These are phyloP conservation scores for Coemansia erecta DNA, from an alignment of 192 early-diverging fungal species.

Conservation along the genomic window DNA sequence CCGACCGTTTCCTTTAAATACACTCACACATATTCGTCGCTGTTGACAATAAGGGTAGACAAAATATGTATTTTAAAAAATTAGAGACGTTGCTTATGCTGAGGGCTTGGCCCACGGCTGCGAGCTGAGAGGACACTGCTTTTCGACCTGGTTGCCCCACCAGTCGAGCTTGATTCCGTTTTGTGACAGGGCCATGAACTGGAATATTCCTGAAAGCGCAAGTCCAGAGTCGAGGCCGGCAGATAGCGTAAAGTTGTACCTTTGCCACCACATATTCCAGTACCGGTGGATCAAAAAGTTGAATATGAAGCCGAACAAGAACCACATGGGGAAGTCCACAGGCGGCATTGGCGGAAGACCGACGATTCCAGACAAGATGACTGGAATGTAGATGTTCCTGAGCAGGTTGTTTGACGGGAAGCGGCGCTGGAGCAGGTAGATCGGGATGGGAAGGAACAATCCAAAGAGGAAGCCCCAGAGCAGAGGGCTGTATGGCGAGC, in stretches of 20 bases:
- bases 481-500: constrained; percentile 56
- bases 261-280: constrained; percentile 65
- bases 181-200: constrained; percentile 50
- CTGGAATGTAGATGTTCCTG: constrained; percentile 66
- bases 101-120: constrained; percentile 32
- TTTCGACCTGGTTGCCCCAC: constrained; percentile 55
- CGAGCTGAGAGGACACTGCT: constrained; percentile 43
- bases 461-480: constrained; percentile 65
- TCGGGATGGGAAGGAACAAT: constrained; percentile 66
- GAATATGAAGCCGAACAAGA: constrained; percentile 64
- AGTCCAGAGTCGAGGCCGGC: constrained; percentile 61
- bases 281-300: constrained; percentile 69
- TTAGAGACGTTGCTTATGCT: not conserved
- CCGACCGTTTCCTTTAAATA: no score
- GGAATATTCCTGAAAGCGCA: constrained; percentile 50
- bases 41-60: not conserved
- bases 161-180: constrained; percentile 47
- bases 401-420: constrained; percentile 68
- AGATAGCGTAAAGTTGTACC: constrained; percentile 56
- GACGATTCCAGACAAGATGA: constrained; percentile 63
- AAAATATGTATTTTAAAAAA: constrained; percentile 3
- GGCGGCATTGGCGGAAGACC: constrained; percentile 63
- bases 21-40: not conserved
- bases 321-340: constrained; percentile 52
- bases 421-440: constrained; percentile 61